phyloP scores from a whole-genome alignment of 1,284 basidiomycete genomes.

The Sphaerobolus stellatus region DNA sequence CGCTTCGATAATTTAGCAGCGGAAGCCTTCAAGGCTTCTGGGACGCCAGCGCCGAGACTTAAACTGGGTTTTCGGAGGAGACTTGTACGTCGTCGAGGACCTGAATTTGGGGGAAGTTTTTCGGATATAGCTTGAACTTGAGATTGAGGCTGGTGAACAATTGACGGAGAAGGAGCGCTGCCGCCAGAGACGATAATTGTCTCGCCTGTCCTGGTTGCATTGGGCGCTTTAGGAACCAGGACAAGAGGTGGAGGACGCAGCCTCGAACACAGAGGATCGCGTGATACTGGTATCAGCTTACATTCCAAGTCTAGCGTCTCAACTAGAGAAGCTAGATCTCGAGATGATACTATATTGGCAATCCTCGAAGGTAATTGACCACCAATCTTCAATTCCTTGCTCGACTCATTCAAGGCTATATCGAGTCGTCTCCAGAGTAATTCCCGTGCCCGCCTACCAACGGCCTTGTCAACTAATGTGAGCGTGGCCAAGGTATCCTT shows the following conservation, averaged over 20 bases:
- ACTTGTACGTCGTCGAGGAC: neutral
- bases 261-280: neutral
- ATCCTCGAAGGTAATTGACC: neutral
- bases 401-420: neutral
- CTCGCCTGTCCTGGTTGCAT: neutral
- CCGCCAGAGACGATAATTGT: neutral
- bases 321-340: constrained; percentile 1
- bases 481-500: neutral
- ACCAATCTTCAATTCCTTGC: neutral
- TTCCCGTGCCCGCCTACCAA: constrained; percentile 1
- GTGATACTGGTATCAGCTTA: neutral
- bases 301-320: constrained; percentile 5
- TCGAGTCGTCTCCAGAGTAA: constrained; percentile 6
- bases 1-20: neutral
- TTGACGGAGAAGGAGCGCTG: neutral
- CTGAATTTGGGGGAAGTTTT: neutral
- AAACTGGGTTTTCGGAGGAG: neutral
- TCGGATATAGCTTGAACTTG: neutral
- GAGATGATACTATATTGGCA: neutral
- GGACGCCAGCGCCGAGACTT: too few relatives aligned
- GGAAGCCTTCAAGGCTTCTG: neutral
- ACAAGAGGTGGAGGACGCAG: neutral
- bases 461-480: constrained; percentile 1
- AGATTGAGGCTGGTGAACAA: neutral
- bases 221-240: neutral